Base-by-base conservation (phyloP, 2,329 filamentous ascomycete genomes). In the Drechslerella coelobrocha region DNA sequence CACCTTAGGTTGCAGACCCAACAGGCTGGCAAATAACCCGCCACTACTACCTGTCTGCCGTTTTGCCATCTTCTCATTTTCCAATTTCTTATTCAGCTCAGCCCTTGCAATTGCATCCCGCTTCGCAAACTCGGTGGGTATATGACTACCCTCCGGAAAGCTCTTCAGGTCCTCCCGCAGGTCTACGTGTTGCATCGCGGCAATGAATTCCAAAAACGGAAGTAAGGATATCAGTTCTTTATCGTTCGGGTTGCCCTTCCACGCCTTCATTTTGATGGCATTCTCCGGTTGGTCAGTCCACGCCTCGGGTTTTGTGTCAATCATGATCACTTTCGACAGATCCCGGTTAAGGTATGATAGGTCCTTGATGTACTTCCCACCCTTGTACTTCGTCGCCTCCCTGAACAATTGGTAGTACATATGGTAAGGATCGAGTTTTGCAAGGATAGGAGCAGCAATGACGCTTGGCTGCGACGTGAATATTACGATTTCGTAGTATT, bases 331-430 rank as follows among this genome's bases (percentile, higher is more conserved):
- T 81, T 97, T 97, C 74, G 90, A 94, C 31, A 97, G 85, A 77
- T 96, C 92, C 68, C 94, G 90, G 82, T 99, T 99, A 52, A 99
- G 86, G 81, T 96, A 97, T 1, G 92, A 92, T n/a, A 99, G 86
- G 78, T 99, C 94, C 91, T 99, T 99, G 80, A 99, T 86, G 77
- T 97, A 92, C 80, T 97, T 90, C 73, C 94, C 94, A 73, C 96
- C 89, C 80, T 97, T 89, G 79, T 96, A 99, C 77, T 92, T 90
- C 69, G 94, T 97, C n/a, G 93, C 94, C 80, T 99, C 94, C 61
- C 94, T 86, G 83, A 91, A 97, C 51, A 99, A 82, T 1, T 92
- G 92, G 89, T 92, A 97, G 81, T 92, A 89, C 78, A 97, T 92
- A 79, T 97, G 91, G 76, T 89, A 75, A 0, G 75, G 90, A 78